Conservation (phyloP, 2,329 filamentous ascomycete genomes). For the Fusarium papillatum region DNA sequence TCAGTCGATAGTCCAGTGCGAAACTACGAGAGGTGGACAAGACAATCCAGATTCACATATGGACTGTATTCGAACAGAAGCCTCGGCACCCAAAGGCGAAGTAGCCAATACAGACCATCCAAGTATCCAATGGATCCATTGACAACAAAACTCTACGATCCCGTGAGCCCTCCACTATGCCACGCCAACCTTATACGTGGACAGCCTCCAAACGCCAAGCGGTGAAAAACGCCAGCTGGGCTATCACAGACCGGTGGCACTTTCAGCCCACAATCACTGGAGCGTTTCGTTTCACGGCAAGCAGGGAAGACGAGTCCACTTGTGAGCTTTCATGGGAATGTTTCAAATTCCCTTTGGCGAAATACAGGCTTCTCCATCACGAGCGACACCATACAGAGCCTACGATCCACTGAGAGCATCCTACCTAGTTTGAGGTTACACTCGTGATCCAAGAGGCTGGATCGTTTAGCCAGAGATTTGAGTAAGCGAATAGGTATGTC, state of each 20-base stretch:
- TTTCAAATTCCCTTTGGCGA: constrained; percentile 10
- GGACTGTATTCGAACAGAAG: not conserved
- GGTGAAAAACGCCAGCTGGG: not conserved
- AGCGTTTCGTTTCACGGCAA: constrained; percentile 14
- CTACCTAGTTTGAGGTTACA: not conserved
- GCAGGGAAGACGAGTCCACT: not conserved
- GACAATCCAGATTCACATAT: not conserved
- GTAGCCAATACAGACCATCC: not conserved
- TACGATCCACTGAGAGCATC: not conserved
- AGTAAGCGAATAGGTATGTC: not conserved
- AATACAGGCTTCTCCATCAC: not conserved
- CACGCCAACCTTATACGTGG: not conserved
- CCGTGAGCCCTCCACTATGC: not conserved
- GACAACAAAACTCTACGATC: not conserved
- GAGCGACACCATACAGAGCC: not conserved
- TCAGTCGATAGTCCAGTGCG: not conserved
- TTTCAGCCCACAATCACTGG: not conserved
- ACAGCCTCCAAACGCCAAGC: not conserved
- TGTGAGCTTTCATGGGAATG: not conserved
- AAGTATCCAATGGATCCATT: not conserved
- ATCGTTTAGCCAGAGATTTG: not conserved
- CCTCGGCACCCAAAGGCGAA: not conserved
- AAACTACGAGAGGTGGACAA: not conserved
- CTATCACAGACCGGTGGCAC: not conserved
- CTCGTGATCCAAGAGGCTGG: not conserved